These are phyloP conservation scores for Boletus rubescentipes DNA, from an alignment of 768 basidiomycete species.

Conservation along the genomic window DNA sequence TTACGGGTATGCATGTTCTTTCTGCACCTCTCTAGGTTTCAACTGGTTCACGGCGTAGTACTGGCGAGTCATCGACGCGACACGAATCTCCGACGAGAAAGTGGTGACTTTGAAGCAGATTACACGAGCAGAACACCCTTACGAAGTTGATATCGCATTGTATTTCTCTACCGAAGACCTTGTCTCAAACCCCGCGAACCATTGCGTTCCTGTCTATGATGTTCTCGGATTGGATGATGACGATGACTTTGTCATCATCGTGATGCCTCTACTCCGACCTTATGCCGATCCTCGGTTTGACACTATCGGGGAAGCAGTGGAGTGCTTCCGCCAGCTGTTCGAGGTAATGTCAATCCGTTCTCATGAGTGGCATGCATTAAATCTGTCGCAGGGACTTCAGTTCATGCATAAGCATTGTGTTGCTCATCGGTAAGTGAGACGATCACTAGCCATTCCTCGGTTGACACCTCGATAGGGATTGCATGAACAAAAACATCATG, in stretches of 20 bases:
- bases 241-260: slow-evolving; percentile 19
- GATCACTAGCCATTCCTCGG: no score
- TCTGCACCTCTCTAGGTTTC: no score
- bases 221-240: slow-evolving; percentile 10
- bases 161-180: slow-evolving; percentile 18
- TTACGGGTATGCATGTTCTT: background rate
- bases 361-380: background rate
- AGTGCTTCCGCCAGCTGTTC: slow-evolving; percentile 32
- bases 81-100: slow-evolving; percentile 24
- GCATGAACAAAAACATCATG: slow-evolving; percentile 33
- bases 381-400: slow-evolving; percentile 20
- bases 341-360: slow-evolving; percentile 16
- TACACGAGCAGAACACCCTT: background rate
- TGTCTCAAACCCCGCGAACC: slow-evolving; percentile 14
- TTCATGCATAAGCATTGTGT: slow-evolving; percentile 38
- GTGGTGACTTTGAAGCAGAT: slow-evolving; percentile 34
- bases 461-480: slow-evolving; percentile 22
- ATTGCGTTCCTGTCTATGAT: slow-evolving; percentile 28
- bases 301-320: slow-evolving; percentile 12
- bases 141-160: slow-evolving; percentile 24
- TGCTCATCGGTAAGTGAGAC: slow-evolving; percentile 33
- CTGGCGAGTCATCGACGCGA: slow-evolving; percentile 28
- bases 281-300: slow-evolving; percentile 22
- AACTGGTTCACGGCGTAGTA: background rate
- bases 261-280: slow-evolving; percentile 29